These are phyloP conservation scores for Alternaria novae-zelandiae DNA, from an alignment of 2,329 filamentous ascomycete species.

Conservation along the genomic window DNA sequence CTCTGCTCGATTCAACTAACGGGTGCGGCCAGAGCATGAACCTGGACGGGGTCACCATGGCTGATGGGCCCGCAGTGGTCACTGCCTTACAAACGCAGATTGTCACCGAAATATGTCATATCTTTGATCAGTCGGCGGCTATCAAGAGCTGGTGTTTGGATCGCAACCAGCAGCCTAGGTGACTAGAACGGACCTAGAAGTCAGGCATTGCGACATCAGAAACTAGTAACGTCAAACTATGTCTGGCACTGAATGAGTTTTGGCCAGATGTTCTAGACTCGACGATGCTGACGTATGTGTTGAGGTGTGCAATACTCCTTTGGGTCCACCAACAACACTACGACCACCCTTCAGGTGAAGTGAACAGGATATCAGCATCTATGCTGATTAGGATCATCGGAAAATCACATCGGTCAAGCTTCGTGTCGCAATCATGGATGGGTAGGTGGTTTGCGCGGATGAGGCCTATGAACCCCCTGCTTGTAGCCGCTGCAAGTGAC, in stretches of 20 bases:
- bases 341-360: not conserved
- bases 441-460: slow-evolving; percentile 2
- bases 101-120: slow-evolving; percentile 15
- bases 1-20: slow-evolving; percentile 3
- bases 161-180: not conserved
- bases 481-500: slow-evolving; percentile 32
- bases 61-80: not conserved
- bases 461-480: slow-evolving; percentile 27
- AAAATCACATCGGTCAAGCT: slow-evolving; percentile 1
- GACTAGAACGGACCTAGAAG: not conserved
- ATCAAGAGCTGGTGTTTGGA: slow-evolving; percentile 13
- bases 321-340: not conserved
- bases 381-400: not conserved
- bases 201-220: not conserved
- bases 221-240: not conserved
- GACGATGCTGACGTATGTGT: not conserved
- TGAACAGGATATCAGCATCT: not conserved
- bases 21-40: slow-evolving; percentile 6
- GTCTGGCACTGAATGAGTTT: not conserved
- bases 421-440: not conserved
- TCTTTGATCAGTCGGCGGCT: slow-evolving; percentile 19
- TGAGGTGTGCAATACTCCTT: not conserved
- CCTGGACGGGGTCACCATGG: slow-evolving; percentile 2
- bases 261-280: not conserved
- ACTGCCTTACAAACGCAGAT: not conserved